Evolutionary conservation across 805 yeast species (phyloP).

Genomic region (Priceomyces carsonii): DNA sequence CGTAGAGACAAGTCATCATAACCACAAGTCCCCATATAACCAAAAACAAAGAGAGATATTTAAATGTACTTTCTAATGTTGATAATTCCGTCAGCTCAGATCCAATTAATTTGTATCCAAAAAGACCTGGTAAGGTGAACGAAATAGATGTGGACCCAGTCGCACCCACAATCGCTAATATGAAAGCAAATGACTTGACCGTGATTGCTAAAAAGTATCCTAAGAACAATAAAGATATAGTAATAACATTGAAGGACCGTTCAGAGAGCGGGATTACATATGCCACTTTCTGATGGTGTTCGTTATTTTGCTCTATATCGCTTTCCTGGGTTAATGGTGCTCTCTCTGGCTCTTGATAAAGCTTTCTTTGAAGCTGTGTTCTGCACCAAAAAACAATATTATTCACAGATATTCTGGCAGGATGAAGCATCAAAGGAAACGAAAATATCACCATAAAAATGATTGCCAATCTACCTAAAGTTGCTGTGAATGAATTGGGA

Average conservation of each 20-base stretch:
- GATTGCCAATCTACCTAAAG: conserved; percentile 78
- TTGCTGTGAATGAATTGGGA: conserved; percentile 62
- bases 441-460: conserved; percentile 78
- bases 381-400: conserved; percentile 61
- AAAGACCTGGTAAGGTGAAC: conserved; percentile 85
- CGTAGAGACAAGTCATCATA: conserved; percentile 61
- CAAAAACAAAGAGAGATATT: conserved; percentile 54
- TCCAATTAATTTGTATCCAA: conserved; percentile 75
- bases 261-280: conserved; percentile 31
- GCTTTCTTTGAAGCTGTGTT: conserved; percentile 12
- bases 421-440: conserved; percentile 90
- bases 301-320: neutral
- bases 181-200: conserved; percentile 74
- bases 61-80: conserved; percentile 32
- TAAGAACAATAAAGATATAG: conserved; percentile 38
- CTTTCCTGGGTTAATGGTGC: conserved; percentile 1
- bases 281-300: neutral
- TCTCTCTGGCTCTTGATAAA: conserved; percentile 1
- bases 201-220: conserved; percentile 67
- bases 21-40: conserved; percentile 69
- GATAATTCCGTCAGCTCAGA: conserved; percentile 31
- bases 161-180: conserved; percentile 86
- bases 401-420: conserved; percentile 79
- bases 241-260: conserved; percentile 25
- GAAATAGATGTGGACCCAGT: conserved; percentile 93